phyloP scores from a whole-genome alignment of 2,329 filamentous ascomycete species.

The Cytospora schulzeri region DNA sequence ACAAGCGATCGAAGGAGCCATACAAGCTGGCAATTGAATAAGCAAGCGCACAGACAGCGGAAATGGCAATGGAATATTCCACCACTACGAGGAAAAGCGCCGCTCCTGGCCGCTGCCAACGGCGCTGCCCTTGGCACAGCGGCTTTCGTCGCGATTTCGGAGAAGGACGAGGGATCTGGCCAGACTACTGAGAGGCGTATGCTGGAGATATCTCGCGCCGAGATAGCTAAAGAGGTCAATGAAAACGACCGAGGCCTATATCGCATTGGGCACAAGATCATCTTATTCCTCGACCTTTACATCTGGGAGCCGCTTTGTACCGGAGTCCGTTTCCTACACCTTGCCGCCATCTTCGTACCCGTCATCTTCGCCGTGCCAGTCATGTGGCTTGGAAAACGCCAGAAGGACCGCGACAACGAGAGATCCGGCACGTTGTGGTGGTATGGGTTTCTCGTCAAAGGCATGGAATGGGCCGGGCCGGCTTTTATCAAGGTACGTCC shows the following conservation, averaged over 20 bases:
- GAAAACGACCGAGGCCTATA: conserved; percentile 62
- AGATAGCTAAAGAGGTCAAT: conserved; percentile 71
- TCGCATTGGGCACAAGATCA: conserved; percentile 59
- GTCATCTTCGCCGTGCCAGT: conserved; percentile 79
- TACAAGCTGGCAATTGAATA: conserved; percentile 1
- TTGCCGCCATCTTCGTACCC: conserved; percentile 87
- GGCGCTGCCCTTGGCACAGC: conserved; percentile 53
- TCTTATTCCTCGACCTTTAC: conserved; percentile 70
- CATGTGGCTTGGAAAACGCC: conserved; percentile 75
- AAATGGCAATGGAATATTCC: conserved; percentile 32
- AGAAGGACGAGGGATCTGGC: conserved; percentile 55
- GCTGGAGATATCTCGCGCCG: conserved; percentile 78
- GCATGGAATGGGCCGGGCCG: conserved; percentile 92
- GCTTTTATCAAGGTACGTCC: conserved; percentile 87
- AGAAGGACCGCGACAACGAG: conserved; percentile 69
- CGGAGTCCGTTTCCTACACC: conserved; percentile 81
- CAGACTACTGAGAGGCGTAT: conserved; percentile 82
- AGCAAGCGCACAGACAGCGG: conserved; percentile 27
- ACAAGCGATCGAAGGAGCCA: conserved; percentile 6
- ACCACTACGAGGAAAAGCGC: conserved; percentile 14
- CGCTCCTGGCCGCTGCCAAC: conserved; percentile 42
- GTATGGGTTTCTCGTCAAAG: conserved; percentile 83
- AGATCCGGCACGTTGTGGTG: conserved; percentile 86
- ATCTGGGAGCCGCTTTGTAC: conserved; percentile 88
- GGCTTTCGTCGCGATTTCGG: conserved; percentile 60